A percentile compares a stretch with the other conserved stretches of the same genome.
Evolutionary conservation across 257 asterid species (phyloP).

Genomic region (Nicotiana undulata): DNA sequence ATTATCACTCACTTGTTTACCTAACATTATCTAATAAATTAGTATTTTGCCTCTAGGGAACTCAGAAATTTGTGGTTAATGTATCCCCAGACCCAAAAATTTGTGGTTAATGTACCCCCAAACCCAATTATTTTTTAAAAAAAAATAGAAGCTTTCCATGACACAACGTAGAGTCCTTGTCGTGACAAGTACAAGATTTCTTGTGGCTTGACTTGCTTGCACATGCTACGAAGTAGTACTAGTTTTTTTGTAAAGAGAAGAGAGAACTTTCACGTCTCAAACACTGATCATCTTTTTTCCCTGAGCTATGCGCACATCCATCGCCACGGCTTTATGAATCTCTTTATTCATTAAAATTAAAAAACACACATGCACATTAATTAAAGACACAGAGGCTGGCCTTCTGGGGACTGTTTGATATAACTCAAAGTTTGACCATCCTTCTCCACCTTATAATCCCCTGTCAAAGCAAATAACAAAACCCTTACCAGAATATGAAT

Average conservation of each 20-base stretch:
- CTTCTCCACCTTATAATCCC: neutral
- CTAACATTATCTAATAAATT: no score
- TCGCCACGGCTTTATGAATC: neutral
- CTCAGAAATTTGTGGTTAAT: no score
- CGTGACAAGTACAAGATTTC: no score
- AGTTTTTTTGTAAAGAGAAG: neutral
- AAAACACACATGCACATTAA: neutral
- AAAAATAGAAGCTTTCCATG: no score
- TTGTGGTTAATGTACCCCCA: no score
- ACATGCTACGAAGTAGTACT: no score
- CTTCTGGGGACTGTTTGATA: neutral
- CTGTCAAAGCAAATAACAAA: neutral
- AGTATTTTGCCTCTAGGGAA: no score
- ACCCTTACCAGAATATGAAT: neutral
- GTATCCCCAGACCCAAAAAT: no score
- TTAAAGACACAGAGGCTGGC: neutral
- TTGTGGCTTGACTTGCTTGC: no score
- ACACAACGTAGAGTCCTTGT: no score
- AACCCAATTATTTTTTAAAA: no score
- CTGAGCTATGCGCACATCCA: neutral
- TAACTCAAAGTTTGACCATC: neutral
- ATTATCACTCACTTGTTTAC: no score
- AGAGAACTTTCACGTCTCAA: neutral
- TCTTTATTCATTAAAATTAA: neutral
- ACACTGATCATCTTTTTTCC: neutral